Conservation (phyloP, 345 rosid species). For the Linum usitatissimum region DNA sequence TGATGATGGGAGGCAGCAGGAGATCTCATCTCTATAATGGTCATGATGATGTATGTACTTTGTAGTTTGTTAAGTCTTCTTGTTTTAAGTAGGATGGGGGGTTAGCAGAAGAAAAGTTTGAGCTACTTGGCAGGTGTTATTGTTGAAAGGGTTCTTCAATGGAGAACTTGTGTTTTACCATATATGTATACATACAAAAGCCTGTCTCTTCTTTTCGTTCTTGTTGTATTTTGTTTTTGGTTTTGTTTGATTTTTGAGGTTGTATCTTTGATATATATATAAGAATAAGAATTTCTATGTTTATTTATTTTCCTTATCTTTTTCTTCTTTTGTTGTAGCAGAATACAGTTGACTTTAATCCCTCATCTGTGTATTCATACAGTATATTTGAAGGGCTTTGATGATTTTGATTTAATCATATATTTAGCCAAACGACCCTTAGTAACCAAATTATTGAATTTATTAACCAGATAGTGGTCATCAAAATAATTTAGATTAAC, state of each 20-base stretch:
- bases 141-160: constrained; percentile 24
- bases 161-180: constrained; percentile 22
- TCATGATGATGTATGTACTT: constrained; percentile 28
- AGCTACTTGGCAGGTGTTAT: constrained; percentile 15
- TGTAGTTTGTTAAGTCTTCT: constrained; percentile 27
- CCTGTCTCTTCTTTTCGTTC: constrained; percentile 13
- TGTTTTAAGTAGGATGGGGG: constrained; percentile 24
- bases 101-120: constrained; percentile 18
- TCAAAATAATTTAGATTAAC: too few species aligned
- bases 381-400: too few species aligned
- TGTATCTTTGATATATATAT: constrained; percentile 7
- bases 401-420: too few species aligned
- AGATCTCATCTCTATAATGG: constrained; percentile 9
- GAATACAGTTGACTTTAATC: too few species aligned
- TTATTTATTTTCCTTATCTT: too few species aligned
- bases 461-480: too few species aligned
- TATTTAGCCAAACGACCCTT: too few species aligned
- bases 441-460: too few species aligned
- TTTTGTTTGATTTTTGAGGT: constrained; percentile 15
- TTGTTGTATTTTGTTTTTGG: not conserved
- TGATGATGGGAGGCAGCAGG: not conserved
- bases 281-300: too few species aligned
- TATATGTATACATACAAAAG: constrained; percentile 13
- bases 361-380: too few species aligned
- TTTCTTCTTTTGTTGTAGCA: too few species aligned